phyloP scores from a whole-genome alignment of 345 rosid species.

The Eutrema japonicum region DNA sequence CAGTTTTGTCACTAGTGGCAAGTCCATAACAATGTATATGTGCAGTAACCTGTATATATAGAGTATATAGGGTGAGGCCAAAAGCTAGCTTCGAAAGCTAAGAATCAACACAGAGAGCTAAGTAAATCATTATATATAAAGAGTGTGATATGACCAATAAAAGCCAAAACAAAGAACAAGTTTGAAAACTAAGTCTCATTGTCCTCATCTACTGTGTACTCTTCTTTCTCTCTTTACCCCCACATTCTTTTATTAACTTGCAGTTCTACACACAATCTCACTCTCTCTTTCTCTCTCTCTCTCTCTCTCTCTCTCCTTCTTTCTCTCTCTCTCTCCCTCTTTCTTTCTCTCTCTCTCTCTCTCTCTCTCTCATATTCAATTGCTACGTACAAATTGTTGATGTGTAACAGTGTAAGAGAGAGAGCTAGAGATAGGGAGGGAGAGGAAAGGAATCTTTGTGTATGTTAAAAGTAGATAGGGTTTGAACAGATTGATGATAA shows the following conservation, averaged over 20 bases:
- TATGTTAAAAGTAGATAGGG: slow-evolving; percentile 45
- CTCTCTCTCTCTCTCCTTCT: slow-evolving; percentile 8
- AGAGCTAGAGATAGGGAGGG: not conserved
- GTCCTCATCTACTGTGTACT: slow-evolving; percentile 48
- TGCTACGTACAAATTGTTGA: slow-evolving; percentile 36
- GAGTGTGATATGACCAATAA: slow-evolving; percentile 40
- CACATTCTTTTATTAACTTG: slow-evolving; percentile 45
- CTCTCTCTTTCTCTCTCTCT: slow-evolving; percentile 20
- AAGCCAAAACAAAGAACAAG: slow-evolving; percentile 42
- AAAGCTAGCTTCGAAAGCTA: slow-evolving; percentile 40
- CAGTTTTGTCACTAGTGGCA: slow-evolving; percentile 34
- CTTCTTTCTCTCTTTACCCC: slow-evolving; percentile 37
- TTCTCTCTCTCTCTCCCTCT: slow-evolving; percentile 11
- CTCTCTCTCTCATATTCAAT: slow-evolving; percentile 27
- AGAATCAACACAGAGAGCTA: slow-evolving; percentile 45
- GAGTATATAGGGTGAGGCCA: slow-evolving; percentile 47
- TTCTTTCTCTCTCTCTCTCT: slow-evolving; percentile 16
- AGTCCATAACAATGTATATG: slow-evolving; percentile 44
- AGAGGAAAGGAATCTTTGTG: slow-evolving; percentile 36
- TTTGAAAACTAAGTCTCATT: slow-evolving; percentile 48
- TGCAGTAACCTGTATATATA: slow-evolving; percentile 36
- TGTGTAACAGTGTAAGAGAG: slow-evolving; percentile 31
- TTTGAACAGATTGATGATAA: slow-evolving; percentile 42
- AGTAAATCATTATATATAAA: slow-evolving; percentile 37
- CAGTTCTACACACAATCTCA: slow-evolving; percentile 37